phyloP scores from a whole-genome alignment of 108 stramenopile species.

The Skeletonema menzelii region DNA sequence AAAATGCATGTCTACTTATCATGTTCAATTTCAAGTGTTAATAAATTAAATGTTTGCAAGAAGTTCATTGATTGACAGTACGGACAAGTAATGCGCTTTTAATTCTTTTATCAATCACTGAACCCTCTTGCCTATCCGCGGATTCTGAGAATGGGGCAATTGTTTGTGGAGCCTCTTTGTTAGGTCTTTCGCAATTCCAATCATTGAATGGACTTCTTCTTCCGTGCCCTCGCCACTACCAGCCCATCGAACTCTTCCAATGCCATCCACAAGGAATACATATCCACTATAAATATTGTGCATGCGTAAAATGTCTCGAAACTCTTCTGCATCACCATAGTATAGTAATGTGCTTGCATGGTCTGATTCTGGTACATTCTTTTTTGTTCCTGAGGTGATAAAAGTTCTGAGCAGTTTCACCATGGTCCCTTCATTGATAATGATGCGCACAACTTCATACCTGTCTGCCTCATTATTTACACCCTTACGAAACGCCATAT shows the following conservation, averaged over 20 bases:
- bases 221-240: constrained; percentile 69
- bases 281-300: constrained; percentile 86
- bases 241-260: constrained; percentile 82
- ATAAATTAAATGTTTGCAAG: neutral
- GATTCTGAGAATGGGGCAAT: neutral
- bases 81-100: no score
- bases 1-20: neutral
- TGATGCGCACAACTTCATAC: constrained; percentile 35
- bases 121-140: constrained; percentile 34
- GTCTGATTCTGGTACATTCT: constrained; percentile 60
- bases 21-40: neutral
- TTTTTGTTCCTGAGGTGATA: constrained; percentile 48
- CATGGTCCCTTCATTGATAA: constrained; percentile 60
- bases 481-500: constrained; percentile 43
- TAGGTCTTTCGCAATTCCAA: constrained; percentile 61
- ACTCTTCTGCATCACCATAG: constrained; percentile 73
- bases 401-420: constrained; percentile 54
- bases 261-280: constrained; percentile 76
- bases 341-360: constrained; percentile 65
- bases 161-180: constrained; percentile 14
- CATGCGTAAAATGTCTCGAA: constrained; percentile 74
- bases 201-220: constrained; percentile 57
- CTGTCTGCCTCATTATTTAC: constrained; percentile 20
- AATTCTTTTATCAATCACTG: neutral
- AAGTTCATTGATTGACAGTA: neutral